Evolutionary conservation across 495 filamentous ascomycete genomes (phyloP).

Genomic region (Neurospora sp.): DNA sequence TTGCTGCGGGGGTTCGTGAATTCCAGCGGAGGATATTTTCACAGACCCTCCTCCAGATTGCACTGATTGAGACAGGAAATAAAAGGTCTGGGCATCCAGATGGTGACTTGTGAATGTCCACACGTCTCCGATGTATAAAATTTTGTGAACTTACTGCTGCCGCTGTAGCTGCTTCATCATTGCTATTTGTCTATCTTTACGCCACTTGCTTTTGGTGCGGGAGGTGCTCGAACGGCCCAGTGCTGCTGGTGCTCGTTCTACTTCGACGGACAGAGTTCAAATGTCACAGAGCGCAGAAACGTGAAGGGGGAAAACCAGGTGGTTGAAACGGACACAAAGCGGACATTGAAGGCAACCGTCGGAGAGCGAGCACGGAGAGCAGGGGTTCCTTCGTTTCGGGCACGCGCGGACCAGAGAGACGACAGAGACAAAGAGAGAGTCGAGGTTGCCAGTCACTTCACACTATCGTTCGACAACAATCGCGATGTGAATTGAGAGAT

Average conservation of each 20-base stretch:
- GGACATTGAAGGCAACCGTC: neutral
- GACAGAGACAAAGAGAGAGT: neutral
- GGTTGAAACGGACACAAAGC: neutral
- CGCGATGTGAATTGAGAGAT: neutral
- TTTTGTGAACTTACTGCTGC: neutral
- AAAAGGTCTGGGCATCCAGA: neutral
- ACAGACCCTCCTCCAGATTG: neutral
- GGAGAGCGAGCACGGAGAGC: neutral
- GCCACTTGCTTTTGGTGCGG: neutral
- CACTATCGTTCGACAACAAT: neutral
- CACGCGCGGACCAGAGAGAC: neutral
- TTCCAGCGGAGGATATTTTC: neutral
- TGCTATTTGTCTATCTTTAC: neutral
- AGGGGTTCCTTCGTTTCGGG: neutral
- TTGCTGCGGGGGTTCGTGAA: neutral
- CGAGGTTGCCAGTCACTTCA: neutral
- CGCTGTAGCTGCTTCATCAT: neutral
- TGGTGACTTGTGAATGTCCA: neutral
- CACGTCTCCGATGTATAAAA: neutral
- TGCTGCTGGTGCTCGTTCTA: neutral
- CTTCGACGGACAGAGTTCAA: neutral
- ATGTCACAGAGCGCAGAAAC: neutral
- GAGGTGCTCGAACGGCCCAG: neutral
- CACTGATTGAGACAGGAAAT: neutral
- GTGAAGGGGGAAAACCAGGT: neutral